Conservation (phyloP, 1,284 basidiomycete genomes). For the Ganoderma lingzhi region DNA sequence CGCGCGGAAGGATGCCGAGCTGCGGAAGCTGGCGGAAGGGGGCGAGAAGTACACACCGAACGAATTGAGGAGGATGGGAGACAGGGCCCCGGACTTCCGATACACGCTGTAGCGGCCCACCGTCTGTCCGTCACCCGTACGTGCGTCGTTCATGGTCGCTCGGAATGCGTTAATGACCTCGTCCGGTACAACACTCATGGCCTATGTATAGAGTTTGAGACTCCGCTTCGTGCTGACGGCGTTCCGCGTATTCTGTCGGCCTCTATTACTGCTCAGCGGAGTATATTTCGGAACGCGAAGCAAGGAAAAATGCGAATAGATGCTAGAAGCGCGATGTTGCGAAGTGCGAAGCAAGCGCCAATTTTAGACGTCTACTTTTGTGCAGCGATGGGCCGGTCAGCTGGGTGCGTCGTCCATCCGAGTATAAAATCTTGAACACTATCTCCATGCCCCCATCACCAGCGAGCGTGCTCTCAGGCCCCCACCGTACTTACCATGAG, state of each 20-base stretch:
- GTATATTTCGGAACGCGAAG: not conserved
- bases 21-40: constrained; percentile 28
- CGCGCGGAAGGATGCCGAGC: constrained; percentile 39
- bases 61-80: constrained; percentile 61
- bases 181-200: not conserved
- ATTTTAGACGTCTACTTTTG: not conserved
- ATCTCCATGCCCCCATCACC: not conserved
- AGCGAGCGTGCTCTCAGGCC: not conserved
- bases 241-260: not conserved
- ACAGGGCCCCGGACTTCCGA: constrained; percentile 69
- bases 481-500: not conserved
- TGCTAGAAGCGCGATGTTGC: not conserved
- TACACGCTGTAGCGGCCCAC: constrained; percentile 59
- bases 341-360: not conserved
- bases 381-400: not conserved
- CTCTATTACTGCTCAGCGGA: not conserved
- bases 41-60: constrained; percentile 32
- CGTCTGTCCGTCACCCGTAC: not conserved
- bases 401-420: not conserved
- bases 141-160: not conserved
- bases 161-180: not conserved
- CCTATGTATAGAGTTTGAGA: not conserved
- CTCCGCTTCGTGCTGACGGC: not conserved
- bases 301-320: not conserved
- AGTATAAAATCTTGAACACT: not conserved